phyloP scores from a whole-genome alignment of 805 yeast species.

The Teunomyces panamensis region DNA sequence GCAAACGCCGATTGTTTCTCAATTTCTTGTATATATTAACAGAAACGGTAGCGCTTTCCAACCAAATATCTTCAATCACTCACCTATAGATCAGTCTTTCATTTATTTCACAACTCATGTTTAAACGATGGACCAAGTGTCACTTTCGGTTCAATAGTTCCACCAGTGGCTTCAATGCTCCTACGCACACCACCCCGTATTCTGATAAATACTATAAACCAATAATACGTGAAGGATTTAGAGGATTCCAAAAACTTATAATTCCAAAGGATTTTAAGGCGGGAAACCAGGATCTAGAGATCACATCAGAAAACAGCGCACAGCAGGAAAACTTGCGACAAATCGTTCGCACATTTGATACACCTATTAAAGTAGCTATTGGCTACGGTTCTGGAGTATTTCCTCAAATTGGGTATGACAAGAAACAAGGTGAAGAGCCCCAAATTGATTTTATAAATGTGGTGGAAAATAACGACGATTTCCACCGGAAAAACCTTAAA shows the following conservation, averaged over 20 bases:
- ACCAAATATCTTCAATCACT: not conserved
- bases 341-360: constrained; percentile 56
- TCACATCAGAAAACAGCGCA: constrained; percentile 2
- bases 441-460: constrained; percentile 87
- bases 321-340: constrained; percentile 41
- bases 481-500: constrained; percentile 72
- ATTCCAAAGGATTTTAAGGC: constrained; percentile 14
- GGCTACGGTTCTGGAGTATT: constrained; percentile 97
- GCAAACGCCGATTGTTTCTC: not conserved
- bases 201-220: constrained; percentile 26
- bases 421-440: constrained; percentile 35
- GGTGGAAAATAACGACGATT: constrained; percentile 68
- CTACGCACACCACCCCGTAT: constrained; percentile 16
- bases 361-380: constrained; percentile 76
- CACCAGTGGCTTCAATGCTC: constrained; percentile 1
- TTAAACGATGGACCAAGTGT: constrained; percentile 7
- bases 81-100: not conserved
- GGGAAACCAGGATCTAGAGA: constrained; percentile 12
- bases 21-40: not conserved
- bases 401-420: constrained; percentile 50
- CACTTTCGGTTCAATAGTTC: constrained; percentile 9
- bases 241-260: constrained; percentile 20
- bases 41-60: not conserved
- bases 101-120: constrained; percentile 3
- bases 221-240: constrained; percentile 22